Conservation (phyloP, 148 eudicot species). For the Chenopodium formosanum region DNA sequence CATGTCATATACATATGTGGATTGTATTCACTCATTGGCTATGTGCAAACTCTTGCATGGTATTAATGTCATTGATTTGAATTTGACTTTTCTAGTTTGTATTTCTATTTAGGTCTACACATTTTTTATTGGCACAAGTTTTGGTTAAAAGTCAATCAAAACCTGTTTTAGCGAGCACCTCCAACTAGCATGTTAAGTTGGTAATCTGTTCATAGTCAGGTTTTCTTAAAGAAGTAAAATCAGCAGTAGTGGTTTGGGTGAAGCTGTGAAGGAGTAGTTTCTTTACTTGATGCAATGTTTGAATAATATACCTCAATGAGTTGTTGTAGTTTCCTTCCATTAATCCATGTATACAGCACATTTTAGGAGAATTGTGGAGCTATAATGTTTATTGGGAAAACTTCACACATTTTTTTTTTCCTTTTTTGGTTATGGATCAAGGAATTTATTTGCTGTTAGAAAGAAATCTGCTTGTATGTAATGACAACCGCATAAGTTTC, state of each 20-base stretch:
- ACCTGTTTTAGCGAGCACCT: not conserved
- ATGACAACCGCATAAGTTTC: not conserved
- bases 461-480: no score
- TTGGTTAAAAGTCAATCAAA: not conserved
- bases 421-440: no score
- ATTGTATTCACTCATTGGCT: not conserved
- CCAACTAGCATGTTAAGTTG: not conserved
- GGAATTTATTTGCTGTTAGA: no score
- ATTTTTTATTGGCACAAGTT: not conserved
- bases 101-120: not conserved
- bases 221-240: no score
- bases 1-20: not conserved
- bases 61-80: constrained; percentile 16
- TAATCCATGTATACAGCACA: no score
- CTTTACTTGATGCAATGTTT: not conserved
- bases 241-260: not conserved
- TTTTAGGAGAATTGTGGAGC: not conserved
- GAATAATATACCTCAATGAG: not conserved
- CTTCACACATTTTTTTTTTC: no score
- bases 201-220: no score
- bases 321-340: no score
- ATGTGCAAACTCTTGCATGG: not conserved
- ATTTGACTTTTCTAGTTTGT: constrained; percentile 8
- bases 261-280: not conserved
- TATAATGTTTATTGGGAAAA: not conserved